Percentiles rank a stretch among this genome's conserved stretches.
phyloP scores from a whole-genome alignment of 2,329 filamentous ascomycete species.

The Epichloe sylvatica region DNA sequence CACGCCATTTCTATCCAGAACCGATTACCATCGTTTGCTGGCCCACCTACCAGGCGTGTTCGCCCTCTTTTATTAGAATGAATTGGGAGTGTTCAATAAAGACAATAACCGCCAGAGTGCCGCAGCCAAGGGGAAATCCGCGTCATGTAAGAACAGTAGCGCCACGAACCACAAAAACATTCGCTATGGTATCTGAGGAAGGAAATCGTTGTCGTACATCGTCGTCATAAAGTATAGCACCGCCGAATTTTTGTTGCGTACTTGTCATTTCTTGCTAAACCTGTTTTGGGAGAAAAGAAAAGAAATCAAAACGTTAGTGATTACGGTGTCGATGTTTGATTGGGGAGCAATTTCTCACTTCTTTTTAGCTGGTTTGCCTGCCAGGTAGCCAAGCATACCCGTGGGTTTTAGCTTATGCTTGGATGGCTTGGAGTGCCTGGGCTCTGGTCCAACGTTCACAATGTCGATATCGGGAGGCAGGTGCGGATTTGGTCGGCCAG shows the following conservation, averaged over 20 bases:
- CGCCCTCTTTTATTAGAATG: background rate
- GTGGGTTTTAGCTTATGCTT: constrained; percentile 8
- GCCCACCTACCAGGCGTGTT: background rate
- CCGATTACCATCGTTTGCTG: background rate
- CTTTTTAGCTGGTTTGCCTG: constrained; percentile 11
- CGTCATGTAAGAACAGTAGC: background rate
- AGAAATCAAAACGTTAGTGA: background rate
- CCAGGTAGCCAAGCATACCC: constrained; percentile 10
- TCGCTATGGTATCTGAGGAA: constrained; percentile 8
- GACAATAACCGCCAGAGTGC: background rate
- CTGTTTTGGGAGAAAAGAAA: background rate
- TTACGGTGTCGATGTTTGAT: background rate
- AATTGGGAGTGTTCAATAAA: constrained; percentile 1
- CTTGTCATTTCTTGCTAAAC: constrained; percentile 9
- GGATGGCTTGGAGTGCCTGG: constrained; percentile 5
- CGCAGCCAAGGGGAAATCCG: constrained; percentile 1
- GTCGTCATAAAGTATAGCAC: background rate
- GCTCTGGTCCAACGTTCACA: constrained; percentile 8
- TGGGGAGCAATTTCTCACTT: constrained; percentile 8
- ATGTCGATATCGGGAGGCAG: constrained; percentile 9
- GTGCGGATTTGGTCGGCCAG: background rate
- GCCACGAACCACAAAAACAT: constrained; percentile 2
- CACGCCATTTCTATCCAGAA: background rate
- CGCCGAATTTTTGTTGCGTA: background rate
- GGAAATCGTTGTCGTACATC: constrained; percentile 6